These are phyloP conservation scores for Phialophora macrospora DNA, from an alignment of 2,329 filamentous ascomycete species.

Conservation along the genomic window DNA sequence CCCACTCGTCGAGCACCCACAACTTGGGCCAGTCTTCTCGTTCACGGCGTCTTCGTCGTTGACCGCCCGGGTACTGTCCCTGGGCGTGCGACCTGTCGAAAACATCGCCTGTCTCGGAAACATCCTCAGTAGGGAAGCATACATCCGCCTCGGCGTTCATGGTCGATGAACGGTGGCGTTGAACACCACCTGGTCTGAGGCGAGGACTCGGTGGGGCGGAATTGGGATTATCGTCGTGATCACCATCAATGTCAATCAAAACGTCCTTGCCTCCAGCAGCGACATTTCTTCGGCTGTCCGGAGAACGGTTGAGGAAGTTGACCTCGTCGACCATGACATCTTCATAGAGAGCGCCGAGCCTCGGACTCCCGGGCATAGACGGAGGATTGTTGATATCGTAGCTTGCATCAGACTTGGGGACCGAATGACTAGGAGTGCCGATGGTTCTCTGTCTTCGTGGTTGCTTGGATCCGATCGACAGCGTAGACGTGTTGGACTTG, in stretches of 20 bases:
- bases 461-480: constrained; percentile 30
- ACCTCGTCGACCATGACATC: constrained; percentile 57
- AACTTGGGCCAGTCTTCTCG: constrained; percentile 82
- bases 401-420: constrained; percentile 42
- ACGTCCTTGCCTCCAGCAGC: constrained; percentile 45
- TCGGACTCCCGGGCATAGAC: constrained; percentile 64
- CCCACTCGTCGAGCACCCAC: constrained; percentile 84
- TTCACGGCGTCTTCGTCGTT: constrained; percentile 63
- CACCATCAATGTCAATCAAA: constrained; percentile 53
- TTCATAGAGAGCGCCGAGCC: constrained; percentile 55
- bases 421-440: constrained; percentile 23
- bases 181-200: constrained; percentile 44
- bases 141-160: constrained; percentile 81
- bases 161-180: constrained; percentile 57
- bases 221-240: constrained; percentile 31
- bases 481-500: constrained; percentile 35
- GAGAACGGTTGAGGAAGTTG: constrained; percentile 47
- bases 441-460: constrained; percentile 27
- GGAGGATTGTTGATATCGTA: constrained; percentile 71
- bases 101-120: constrained; percentile 83
- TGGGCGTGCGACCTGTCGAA: constrained; percentile 57
- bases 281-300: constrained; percentile 45
- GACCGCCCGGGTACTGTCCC: constrained; percentile 46
- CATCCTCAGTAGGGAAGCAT: constrained; percentile 80
- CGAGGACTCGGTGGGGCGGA: constrained; percentile 50